Evolutionary conservation across 2,329 filamentous ascomycete species (phyloP), one percentile per base, ranked within the genome.

Genomic region (Scytalidium lignicola): DNA sequence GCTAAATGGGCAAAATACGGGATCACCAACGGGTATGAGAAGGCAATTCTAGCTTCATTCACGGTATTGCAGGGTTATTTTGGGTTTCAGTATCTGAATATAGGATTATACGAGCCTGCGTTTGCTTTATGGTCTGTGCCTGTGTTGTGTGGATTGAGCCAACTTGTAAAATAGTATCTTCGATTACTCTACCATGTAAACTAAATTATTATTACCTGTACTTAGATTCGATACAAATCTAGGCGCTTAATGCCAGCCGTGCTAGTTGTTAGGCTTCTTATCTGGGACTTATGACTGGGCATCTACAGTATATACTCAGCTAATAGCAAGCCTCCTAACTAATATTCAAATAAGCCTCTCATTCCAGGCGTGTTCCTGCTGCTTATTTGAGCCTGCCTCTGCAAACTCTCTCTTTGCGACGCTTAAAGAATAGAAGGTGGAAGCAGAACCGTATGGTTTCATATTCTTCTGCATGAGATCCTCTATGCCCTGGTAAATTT

Each of bases 401-500:
- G 5, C 5, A 37, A 37, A 39, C 2, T 8, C 23, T 8, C 20
- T 39, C 21, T 46, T 46, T 7, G 43, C 47, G 5, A 26, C 32
- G 17, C n/a, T 41, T 22, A 49, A 29, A 6, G 47, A 42, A 3
- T 18, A 20, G n/a, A 49, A 39, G 7, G 47, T 45, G 18, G 70
- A 70, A 0, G 65, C 65, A 3, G 64, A 63, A 0, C 70, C 70
- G 48, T 64, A 71, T 0, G 72, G 53, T 17, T 62, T 67, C 65
- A 72, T 68, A 18, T 67, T 61, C 17, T 69, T 66, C 48, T 65
- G 65, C 15, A 69, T 52, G 7, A 71, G 48, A 49, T 70, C 72
- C 6, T 65, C 60, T 41, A 67, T 65, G 39, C 67, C 69, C 21
- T 59, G 55, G 39, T 63, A 64, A 13, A 68, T 65, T 50, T 58